Conservation (phyloP, 306 rosid species). For the Quercus variabilis region DNA sequence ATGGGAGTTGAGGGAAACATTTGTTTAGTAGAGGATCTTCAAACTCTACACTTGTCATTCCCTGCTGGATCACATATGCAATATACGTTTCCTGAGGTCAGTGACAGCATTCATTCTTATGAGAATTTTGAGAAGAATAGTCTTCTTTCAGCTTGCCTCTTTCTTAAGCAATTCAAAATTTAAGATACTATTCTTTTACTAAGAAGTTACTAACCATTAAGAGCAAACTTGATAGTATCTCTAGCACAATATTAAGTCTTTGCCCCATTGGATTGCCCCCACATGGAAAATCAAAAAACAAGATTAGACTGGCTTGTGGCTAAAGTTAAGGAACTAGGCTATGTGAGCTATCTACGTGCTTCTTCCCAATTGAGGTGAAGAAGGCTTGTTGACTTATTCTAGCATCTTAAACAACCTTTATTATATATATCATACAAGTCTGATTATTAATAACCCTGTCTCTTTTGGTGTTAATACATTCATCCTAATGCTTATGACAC, state of each 20-base stretch:
- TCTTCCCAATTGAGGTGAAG: not conserved
- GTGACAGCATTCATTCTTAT: conserved; percentile 19
- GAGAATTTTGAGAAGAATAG: not conserved
- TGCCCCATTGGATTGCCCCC: not conserved
- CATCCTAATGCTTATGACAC: not conserved
- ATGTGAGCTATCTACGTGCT: not conserved
- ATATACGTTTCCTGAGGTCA: conserved; percentile 79
- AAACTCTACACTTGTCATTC: conserved; percentile 53
- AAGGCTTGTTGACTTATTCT: not conserved
- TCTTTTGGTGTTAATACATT: not conserved
- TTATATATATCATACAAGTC: not conserved
- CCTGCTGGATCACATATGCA: conserved; percentile 60
- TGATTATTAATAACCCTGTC: not conserved
- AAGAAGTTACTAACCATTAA: not conserved
- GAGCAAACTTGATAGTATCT: not conserved
- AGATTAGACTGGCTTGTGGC: not conserved
- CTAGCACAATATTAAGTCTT: not conserved
- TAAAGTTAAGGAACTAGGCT: not conserved
- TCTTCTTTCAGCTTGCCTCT: not conserved
- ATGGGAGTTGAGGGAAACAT: conserved; percentile 63
- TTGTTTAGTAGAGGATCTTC: conserved; percentile 70
- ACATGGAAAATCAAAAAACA: not conserved
- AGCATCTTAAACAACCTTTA: not conserved
- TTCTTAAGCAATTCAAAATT: not conserved
- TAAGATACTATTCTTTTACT: not conserved